A percentile compares a stretch with the other conserved stretches of the same genome.
These are phyloP conservation scores for Ulmus americana DNA, from an alignment of 331 rosid species.

Conservation along the genomic window DNA sequence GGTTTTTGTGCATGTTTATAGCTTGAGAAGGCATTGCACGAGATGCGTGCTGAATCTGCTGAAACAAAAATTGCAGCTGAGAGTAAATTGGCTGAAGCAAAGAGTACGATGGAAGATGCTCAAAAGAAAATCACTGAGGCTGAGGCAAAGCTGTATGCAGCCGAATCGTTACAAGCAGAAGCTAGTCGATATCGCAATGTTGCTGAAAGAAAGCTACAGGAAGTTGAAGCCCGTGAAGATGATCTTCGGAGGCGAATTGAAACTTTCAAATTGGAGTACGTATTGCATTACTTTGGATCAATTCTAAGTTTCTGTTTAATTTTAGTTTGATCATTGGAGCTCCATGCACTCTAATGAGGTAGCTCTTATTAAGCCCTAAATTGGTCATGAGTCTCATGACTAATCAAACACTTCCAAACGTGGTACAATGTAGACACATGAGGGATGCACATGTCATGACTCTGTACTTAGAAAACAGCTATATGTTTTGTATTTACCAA, in stretches of 20 bases:
- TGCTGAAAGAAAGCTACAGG: conserved; percentile 83
- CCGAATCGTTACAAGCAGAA: conserved; percentile 72
- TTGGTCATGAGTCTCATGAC: not conserved
- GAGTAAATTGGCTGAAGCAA: conserved; percentile 68
- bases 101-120: conserved; percentile 55
- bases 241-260: conserved; percentile 61
- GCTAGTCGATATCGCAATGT: conserved; percentile 51
- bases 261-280: conserved; percentile 81
- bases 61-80: conserved; percentile 89
- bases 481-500: not conserved
- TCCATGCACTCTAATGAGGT: not conserved
- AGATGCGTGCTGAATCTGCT: conserved; percentile 87
- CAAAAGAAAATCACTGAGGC: conserved; percentile 60
- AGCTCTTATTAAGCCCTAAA: not conserved
- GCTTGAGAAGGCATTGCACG: conserved; percentile 91
- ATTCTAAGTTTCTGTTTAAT: not conserved
- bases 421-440: not conserved
- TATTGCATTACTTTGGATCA: conserved; percentile 4
- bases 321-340: not conserved
- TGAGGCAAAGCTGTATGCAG: conserved; percentile 57
- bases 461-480: not conserved
- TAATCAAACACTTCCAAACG: not conserved
- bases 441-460: too few species aligned
- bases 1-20: conserved; percentile 25
- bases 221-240: conserved; percentile 92